Percentiles rank a stretch among this genome's conserved stretches.
Evolutionary conservation across 306 rosid species (phyloP).

Genomic region (Cucurbita moschata): DNA sequence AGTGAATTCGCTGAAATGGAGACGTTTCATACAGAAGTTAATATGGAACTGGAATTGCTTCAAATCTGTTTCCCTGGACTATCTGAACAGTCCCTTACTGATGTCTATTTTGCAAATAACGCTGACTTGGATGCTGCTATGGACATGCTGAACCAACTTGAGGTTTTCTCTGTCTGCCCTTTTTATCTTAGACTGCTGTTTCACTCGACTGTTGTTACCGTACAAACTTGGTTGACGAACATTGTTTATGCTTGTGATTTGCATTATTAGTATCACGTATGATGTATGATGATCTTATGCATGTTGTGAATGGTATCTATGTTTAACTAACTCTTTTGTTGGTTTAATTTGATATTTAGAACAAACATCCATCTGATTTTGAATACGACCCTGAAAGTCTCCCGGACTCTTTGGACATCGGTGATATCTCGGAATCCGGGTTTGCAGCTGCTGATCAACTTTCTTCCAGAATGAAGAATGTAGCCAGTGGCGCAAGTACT

Average conservation of each 20-base stretch:
- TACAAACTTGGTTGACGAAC: not conserved
- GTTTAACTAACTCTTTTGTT: not conserved
- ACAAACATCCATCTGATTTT: not conserved
- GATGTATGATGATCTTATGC: not conserved
- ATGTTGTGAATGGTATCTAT: not conserved
- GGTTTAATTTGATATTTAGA: not conserved
- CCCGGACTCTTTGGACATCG: conserved; percentile 75
- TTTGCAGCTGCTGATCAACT: conserved; percentile 17
- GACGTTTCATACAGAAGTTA: conserved; percentile 31
- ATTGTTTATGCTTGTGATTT: not conserved
- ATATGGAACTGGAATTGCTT: conserved; percentile 60
- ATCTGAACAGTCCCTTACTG: conserved; percentile 50
- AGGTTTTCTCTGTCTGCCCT: conserved; percentile 28
- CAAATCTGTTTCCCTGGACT: conserved; percentile 46
- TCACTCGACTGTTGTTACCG: not conserved
- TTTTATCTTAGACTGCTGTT: not conserved
- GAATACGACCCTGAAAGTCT: conserved; percentile 39
- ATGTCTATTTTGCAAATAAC: conserved; percentile 41
- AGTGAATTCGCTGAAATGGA: conserved; percentile 22
- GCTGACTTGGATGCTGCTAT: conserved; percentile 55
- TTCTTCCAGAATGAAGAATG: conserved; percentile 38
- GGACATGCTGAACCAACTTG: conserved; percentile 76
- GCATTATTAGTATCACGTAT: not conserved
- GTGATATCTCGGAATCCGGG: conserved; percentile 61
- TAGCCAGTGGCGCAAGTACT: conserved; percentile 37